A percentile compares a stretch with the other conserved stretches of the same genome.
Evolutionary conservation across 208 protist genomes (phyloP).

Genomic region (Leishmania amazonensis): DNA sequence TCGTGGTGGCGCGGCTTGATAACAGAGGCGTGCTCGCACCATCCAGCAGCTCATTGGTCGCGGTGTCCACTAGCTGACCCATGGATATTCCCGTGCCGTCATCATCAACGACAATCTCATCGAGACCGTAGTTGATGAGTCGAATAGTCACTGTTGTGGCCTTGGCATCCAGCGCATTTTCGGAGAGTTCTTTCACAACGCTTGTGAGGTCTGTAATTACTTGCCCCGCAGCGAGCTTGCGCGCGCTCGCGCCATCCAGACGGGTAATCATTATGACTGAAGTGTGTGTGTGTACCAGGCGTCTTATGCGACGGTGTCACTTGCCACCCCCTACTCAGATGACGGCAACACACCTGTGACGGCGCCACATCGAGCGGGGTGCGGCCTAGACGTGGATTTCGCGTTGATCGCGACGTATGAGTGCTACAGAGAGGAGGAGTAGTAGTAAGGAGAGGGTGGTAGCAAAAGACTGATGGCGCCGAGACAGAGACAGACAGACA

Average conservation of each 20-base stretch:
- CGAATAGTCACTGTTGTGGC: conserved; percentile 61
- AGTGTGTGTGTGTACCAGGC: neutral
- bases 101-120: conserved; percentile 81
- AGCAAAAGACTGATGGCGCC: neutral
- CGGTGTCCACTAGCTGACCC: conserved; percentile 37
- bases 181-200: conserved; percentile 88
- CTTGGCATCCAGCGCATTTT: conserved; percentile 88
- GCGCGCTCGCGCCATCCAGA: conserved; percentile 73
- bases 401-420: neutral
- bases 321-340: neutral
- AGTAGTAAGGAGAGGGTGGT: neutral
- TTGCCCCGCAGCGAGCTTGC: conserved; percentile 81
- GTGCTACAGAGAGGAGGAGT: neutral
- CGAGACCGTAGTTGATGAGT: conserved; percentile 67
- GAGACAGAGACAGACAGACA: neutral
- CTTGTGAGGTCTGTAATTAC: conserved; percentile 83
- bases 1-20: conserved; percentile 66
- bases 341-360: conserved; percentile 1
- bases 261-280: conserved; percentile 51
- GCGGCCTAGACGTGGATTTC: neutral
- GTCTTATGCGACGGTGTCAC: neutral
- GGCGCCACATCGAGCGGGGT: neutral
- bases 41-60: conserved; percentile 24
- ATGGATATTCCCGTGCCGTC: conserved; percentile 78
- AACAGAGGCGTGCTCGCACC: conserved; percentile 62